phyloP scores from a whole-genome alignment of 192 early-diverging fungal species.

The Backusella sp. region DNA sequence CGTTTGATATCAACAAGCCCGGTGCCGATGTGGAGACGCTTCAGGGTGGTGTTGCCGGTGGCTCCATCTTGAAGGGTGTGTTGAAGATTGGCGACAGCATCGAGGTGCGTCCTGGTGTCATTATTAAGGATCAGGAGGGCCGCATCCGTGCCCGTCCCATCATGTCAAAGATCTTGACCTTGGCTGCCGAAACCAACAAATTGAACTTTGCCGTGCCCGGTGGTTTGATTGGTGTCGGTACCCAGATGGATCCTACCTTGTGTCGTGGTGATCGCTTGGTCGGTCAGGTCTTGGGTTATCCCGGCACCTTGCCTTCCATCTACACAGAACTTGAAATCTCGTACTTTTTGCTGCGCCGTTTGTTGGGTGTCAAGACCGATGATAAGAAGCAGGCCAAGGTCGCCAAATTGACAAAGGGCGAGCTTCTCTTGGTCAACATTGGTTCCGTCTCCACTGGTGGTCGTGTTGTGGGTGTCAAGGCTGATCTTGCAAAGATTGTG shows the following conservation, averaged over 20 bases:
- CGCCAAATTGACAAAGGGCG: slow-evolving; percentile 87
- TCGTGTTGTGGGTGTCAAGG: slow-evolving; percentile 91
- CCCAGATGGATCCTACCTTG: slow-evolving; percentile 91
- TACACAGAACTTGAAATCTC: slow-evolving; percentile 96
- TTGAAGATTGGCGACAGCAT: slow-evolving; percentile 91
- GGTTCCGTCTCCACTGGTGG: slow-evolving; percentile 94
- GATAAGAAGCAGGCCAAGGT: slow-evolving; percentile 98
- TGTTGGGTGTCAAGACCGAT: slow-evolving; percentile 96
- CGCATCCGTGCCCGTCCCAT: slow-evolving; percentile 83
- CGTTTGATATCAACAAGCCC: slow-evolving; percentile 99
- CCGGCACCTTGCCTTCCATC: slow-evolving; percentile 90
- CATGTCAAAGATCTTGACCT: slow-evolving; percentile 83
- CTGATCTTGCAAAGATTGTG: slow-evolving; percentile 91
- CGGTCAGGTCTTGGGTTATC: slow-evolving; percentile 90
- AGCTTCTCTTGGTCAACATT: slow-evolving; percentile 95
- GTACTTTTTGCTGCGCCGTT: slow-evolving; percentile 93
- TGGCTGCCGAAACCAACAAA: slow-evolving; percentile 87
- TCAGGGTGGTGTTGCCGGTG: slow-evolving; percentile 98
- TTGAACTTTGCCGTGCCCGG: slow-evolving; percentile 99
- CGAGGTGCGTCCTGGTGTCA: slow-evolving; percentile 94
- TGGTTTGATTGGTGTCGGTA: slow-evolving; percentile 98
- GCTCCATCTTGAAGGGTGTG: slow-evolving; percentile 91
- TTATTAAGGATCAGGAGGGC: slow-evolving; percentile 83
- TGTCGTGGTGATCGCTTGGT: slow-evolving; percentile 96
- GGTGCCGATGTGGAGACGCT: slow-evolving; percentile 90